phyloP scores from a whole-genome alignment of 2,329 filamentous ascomycete species.

The Penicillium nordicum region DNA sequence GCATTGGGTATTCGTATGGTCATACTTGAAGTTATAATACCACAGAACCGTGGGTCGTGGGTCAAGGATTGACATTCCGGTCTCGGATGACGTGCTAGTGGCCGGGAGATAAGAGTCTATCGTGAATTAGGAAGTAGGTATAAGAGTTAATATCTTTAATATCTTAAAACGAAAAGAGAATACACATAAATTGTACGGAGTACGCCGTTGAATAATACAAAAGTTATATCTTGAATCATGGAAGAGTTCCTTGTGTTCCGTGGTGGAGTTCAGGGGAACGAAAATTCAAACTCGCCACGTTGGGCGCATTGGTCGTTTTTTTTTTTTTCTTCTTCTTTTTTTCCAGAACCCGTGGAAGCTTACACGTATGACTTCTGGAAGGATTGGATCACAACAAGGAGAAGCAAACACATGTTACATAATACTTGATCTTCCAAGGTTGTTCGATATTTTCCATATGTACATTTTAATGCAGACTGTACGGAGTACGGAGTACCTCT shows the following conservation, averaged over 20 bases:
- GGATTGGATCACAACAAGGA: conserved; percentile 3
- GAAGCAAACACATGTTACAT: neutral
- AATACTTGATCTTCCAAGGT: neutral
- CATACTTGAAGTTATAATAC: neutral
- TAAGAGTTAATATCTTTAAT: neutral
- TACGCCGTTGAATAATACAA: neutral
- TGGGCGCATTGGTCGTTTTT: conserved; percentile 1
- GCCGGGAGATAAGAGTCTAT: conserved; percentile 10
- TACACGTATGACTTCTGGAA: conserved; percentile 10
- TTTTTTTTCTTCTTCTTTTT: neutral
- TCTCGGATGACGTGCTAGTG: conserved; percentile 22
- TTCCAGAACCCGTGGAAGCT: conserved; percentile 9
- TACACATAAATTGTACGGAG: neutral
- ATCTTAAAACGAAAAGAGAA: neutral
- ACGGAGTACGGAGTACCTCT: too few relatives aligned
- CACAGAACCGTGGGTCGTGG: conserved; percentile 19
- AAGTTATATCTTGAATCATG: neutral
- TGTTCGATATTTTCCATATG: neutral
- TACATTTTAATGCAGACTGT: neutral
- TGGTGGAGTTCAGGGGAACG: conserved; percentile 8
- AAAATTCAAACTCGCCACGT: conserved; percentile 8
- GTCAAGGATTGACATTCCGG: conserved; percentile 17
- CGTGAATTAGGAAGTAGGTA: neutral
- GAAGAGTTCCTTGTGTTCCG: neutral
- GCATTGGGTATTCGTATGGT: neutral